Evolutionary conservation across 2,329 filamentous ascomycete genomes (phyloP).

Genomic region (Venturiaceae sp.): DNA sequence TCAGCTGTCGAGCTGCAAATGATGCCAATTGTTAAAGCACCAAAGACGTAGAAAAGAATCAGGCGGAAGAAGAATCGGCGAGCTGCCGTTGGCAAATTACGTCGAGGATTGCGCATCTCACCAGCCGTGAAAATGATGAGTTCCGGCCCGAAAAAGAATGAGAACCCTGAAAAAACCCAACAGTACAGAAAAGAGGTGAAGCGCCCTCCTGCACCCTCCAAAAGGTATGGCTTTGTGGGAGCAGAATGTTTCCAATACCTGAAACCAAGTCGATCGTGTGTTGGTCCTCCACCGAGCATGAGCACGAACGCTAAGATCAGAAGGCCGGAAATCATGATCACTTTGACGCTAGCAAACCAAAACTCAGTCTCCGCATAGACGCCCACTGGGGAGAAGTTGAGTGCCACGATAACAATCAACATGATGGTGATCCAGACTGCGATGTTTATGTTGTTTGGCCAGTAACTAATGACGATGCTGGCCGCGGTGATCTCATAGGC

Average conservation of each 20-base stretch:
- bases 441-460: slow-evolving; percentile 21
- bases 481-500: slow-evolving; percentile 27
- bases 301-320: slow-evolving; percentile 55
- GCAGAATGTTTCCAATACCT: slow-evolving; percentile 51
- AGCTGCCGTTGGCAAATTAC: slow-evolving; percentile 33
- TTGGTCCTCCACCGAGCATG: slow-evolving; percentile 48
- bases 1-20: slow-evolving; percentile 24
- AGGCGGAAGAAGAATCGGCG: slow-evolving; percentile 39
- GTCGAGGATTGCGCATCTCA: slow-evolving; percentile 46
- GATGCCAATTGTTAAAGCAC: slow-evolving; percentile 44
- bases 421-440: slow-evolving; percentile 26
- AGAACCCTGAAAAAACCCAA: slow-evolving; percentile 11
- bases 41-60: slow-evolving; percentile 38
- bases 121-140: slow-evolving; percentile 50
- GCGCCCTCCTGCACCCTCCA: slow-evolving; percentile 44
- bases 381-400: slow-evolving; percentile 27
- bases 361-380: slow-evolving; percentile 45
- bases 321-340: slow-evolving; percentile 49
- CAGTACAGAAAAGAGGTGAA: slow-evolving; percentile 20
- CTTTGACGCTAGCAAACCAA: slow-evolving; percentile 46
- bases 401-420: slow-evolving; percentile 23
- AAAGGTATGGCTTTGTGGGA: slow-evolving; percentile 57
- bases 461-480: slow-evolving; percentile 25
- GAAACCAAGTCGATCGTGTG: slow-evolving; percentile 49
- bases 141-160: slow-evolving; percentile 43